Percentiles rank a stretch among this genome's conserved stretches.
phyloP scores from a whole-genome alignment of 225 moss, liverwort and hornwort genomes.

The Antitrichia curtipendula region DNA sequence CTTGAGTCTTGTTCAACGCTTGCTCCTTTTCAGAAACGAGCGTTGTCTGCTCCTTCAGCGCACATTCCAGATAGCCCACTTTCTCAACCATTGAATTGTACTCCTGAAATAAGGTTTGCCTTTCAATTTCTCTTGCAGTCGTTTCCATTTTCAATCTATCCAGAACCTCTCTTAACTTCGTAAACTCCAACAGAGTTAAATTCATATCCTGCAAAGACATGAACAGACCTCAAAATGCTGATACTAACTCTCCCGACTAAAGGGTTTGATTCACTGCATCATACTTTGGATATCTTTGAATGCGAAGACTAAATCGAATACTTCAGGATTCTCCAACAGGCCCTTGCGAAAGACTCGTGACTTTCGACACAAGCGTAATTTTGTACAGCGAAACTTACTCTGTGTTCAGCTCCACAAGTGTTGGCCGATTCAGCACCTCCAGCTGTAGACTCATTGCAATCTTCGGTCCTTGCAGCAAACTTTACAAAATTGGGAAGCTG shows the following conservation, averaged over 20 bases:
- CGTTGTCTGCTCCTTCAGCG: conserved; percentile 36
- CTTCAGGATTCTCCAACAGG: neutral
- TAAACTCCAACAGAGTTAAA: conserved; percentile 16
- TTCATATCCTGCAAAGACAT: conserved; percentile 17
- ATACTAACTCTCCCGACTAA: neutral
- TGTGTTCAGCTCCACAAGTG: neutral
- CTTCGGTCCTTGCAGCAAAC: conserved; percentile 3
- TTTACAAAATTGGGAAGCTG: conserved; percentile 26
- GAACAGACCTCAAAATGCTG: neutral
- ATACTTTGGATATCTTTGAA: neutral
- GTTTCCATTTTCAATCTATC: conserved; percentile 32
- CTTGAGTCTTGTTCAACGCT: conserved; percentile 34
- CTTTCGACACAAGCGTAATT: neutral
- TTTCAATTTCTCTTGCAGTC: conserved; percentile 30
- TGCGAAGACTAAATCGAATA: neutral
- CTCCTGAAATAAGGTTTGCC: conserved; percentile 29
- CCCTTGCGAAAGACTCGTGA: neutral
- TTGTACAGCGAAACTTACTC: neutral
- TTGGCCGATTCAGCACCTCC: neutral
- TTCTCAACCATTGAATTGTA: conserved; percentile 40
- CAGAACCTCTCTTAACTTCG: conserved; percentile 32
- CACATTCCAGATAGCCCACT: conserved; percentile 41
- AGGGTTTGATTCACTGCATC: neutral
- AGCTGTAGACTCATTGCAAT: neutral
- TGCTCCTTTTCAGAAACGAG: conserved; percentile 46